Evolutionary conservation across 192 early-diverging fungal species (phyloP).

Genomic region (Coemansia sp.): DNA sequence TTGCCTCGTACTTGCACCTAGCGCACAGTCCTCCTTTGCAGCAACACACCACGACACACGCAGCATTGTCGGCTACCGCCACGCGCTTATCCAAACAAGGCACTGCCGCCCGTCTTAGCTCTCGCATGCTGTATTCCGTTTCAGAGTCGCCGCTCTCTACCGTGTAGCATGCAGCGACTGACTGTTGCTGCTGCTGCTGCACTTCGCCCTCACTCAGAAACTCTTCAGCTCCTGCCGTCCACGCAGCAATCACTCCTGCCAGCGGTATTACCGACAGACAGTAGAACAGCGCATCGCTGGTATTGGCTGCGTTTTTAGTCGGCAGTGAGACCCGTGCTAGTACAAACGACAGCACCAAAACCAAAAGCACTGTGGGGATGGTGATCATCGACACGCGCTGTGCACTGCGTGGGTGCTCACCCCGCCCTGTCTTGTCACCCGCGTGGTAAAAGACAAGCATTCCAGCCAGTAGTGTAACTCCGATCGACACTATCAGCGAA

Average conservation of each 20-base stretch:
- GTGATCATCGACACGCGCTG: slow-evolving; percentile 23
- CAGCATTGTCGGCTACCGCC: background rate
- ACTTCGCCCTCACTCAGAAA: slow-evolving; percentile 11
- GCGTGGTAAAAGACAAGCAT: slow-evolving; percentile 47
- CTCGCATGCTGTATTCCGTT: slow-evolving; percentile 17
- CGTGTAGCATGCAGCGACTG: background rate
- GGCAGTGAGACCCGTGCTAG: slow-evolving; percentile 48
- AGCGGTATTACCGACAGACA: slow-evolving; percentile 47
- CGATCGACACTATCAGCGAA: slow-evolving; percentile 36
- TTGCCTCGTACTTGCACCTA: slow-evolving; percentile 35
- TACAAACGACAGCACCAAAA: slow-evolving; percentile 39
- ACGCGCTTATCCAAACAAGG: background rate
- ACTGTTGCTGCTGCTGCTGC: slow-evolving; percentile 9
- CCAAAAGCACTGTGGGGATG: slow-evolving; percentile 32
- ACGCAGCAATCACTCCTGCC: slow-evolving; percentile 26
- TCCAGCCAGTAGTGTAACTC: slow-evolving; percentile 26
- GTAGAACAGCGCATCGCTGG: slow-evolving; percentile 54
- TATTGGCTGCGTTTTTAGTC: slow-evolving; percentile 37
- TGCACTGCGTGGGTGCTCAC: slow-evolving; percentile 1
- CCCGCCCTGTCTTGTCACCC: background rate
- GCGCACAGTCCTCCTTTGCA: slow-evolving; percentile 22
- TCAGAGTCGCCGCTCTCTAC: background rate
- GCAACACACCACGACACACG: slow-evolving; percentile 8
- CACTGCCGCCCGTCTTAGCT: background rate
- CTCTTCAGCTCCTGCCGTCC: slow-evolving; percentile 37